These are phyloP conservation scores for Didymella arachidicola DNA, from an alignment of 2,329 filamentous ascomycete species.

Conservation along the genomic window DNA sequence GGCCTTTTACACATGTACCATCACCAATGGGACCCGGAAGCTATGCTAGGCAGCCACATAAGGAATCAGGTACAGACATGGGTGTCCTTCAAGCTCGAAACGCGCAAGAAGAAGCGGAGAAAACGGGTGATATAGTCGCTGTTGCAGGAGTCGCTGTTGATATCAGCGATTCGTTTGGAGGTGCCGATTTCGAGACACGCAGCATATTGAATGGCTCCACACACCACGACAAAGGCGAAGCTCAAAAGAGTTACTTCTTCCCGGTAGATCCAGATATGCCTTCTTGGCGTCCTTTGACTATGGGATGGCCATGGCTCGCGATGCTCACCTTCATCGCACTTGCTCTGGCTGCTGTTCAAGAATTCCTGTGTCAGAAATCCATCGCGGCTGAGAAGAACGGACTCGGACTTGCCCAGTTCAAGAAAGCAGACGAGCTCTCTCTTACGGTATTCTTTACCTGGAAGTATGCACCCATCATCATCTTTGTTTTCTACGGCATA, in stretches of 20 bases:
- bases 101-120: constrained; percentile 54
- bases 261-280: constrained; percentile 52
- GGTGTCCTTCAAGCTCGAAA: constrained; percentile 37
- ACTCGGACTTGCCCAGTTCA: constrained; percentile 43
- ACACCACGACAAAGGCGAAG: constrained; percentile 27
- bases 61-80: constrained; percentile 29
- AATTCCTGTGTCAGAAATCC: constrained; percentile 46
- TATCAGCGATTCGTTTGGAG: constrained; percentile 52
- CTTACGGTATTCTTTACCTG: constrained; percentile 47
- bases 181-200: constrained; percentile 43
- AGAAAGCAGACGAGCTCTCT: constrained; percentile 38
- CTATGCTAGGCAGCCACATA: constrained; percentile 33
- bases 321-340: constrained; percentile 47
- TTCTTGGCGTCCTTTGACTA: constrained; percentile 50
- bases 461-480: constrained; percentile 54
- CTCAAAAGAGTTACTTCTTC: constrained; percentile 51
- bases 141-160: constrained; percentile 53
- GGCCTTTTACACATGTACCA: constrained; percentile 41
- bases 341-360: constrained; percentile 46
- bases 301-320: constrained; percentile 49
- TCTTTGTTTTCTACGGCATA: constrained; percentile 59
- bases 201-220: constrained; percentile 35
- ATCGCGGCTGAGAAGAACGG: constrained; percentile 29
- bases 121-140: constrained; percentile 55
- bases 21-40: constrained; percentile 20